A percentile compares a stretch with the other conserved stretches of the same genome.
phyloP scores from a whole-genome alignment of 345 rosid species.

The Viola odorata region DNA sequence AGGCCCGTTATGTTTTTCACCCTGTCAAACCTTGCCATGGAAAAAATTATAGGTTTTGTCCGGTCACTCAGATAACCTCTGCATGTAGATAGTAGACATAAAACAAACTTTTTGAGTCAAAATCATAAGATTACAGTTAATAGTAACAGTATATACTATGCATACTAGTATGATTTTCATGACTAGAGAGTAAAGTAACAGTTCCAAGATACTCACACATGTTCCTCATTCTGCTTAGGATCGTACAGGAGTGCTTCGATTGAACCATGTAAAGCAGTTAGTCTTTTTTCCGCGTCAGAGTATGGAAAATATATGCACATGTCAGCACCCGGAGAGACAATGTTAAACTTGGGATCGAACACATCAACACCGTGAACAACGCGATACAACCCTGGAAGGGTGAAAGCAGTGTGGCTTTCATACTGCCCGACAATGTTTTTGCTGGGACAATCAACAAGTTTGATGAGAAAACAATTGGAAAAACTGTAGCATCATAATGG shows the following conservation, averaged over 20 bases:
- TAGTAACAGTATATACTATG: no score
- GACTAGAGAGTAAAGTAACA: no score
- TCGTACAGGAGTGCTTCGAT: slow-evolving; percentile 45
- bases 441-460: slow-evolving; percentile 23
- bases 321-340: slow-evolving; percentile 65
- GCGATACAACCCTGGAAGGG: slow-evolving; percentile 54
- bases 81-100: neutral
- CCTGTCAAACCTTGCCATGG: slow-evolving; percentile 63
- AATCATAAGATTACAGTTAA: no score
- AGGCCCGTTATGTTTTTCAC: slow-evolving; percentile 58
- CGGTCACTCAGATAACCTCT: slow-evolving; percentile 41
- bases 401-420: slow-evolving; percentile 56
- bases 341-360: slow-evolving; percentile 57
- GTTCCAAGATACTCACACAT: slow-evolving; percentile 37
- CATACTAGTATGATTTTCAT: no score
- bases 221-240: slow-evolving; percentile 44
- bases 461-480: neutral
- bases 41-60: slow-evolving; percentile 53
- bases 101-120: no score
- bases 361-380: slow-evolving; percentile 65
- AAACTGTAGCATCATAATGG: neutral
- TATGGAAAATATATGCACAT: slow-evolving; percentile 57
- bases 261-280: slow-evolving; percentile 42
- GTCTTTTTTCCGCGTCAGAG: slow-evolving; percentile 43
- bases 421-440: slow-evolving; percentile 53